Evolutionary conservation across 371 early-diverging fungal species (phyloP).

Genomic region (Basidiobolus meristosporus): DNA sequence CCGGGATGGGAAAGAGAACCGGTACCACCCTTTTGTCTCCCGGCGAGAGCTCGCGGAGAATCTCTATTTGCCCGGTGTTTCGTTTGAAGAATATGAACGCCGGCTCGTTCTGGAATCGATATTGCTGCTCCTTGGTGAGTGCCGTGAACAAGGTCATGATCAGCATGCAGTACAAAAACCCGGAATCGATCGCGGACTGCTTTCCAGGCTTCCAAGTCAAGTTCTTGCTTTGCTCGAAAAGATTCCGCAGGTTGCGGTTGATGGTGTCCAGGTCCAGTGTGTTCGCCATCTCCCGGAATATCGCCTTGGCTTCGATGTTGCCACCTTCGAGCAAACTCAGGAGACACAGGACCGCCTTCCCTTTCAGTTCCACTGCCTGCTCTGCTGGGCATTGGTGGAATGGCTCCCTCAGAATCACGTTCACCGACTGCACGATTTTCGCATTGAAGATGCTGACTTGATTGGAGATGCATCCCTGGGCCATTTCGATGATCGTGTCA

Average conservation of each 20-base stretch:
- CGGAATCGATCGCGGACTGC: constrained; percentile 13
- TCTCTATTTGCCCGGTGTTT: constrained; percentile 31
- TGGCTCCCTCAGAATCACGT: constrained; percentile 17
- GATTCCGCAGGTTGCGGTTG: constrained; percentile 12
- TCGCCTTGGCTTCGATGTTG: constrained; percentile 18
- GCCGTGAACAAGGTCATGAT: constrained; percentile 16
- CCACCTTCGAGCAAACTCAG: constrained; percentile 30
- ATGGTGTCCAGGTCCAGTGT: constrained; percentile 17
- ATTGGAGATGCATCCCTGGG: constrained; percentile 16
- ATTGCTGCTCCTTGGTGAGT: constrained; percentile 7
- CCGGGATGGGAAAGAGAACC: constrained; percentile 30
- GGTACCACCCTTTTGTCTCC: constrained; percentile 15
- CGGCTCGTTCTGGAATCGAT: constrained; percentile 10
- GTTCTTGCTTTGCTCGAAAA: constrained; percentile 7
- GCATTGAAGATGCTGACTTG: constrained; percentile 23
- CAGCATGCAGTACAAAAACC: constrained; percentile 17
- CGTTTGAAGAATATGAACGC: constrained; percentile 19
- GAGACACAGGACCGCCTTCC: constrained; percentile 20
- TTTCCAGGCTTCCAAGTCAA: constrained; percentile 7
- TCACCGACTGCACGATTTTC: constrained; percentile 27
- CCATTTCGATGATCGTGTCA: constrained; percentile 30
- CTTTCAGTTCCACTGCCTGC: constrained; percentile 18
- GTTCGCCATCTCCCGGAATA: constrained; percentile 22
- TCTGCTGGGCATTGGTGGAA: constrained; percentile 10
- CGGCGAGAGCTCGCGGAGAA: constrained; percentile 18